These are phyloP conservation scores for Ascochyta viciae-villosae DNA, from an alignment of 2,329 filamentous ascomycete species.

Conservation along the genomic window DNA sequence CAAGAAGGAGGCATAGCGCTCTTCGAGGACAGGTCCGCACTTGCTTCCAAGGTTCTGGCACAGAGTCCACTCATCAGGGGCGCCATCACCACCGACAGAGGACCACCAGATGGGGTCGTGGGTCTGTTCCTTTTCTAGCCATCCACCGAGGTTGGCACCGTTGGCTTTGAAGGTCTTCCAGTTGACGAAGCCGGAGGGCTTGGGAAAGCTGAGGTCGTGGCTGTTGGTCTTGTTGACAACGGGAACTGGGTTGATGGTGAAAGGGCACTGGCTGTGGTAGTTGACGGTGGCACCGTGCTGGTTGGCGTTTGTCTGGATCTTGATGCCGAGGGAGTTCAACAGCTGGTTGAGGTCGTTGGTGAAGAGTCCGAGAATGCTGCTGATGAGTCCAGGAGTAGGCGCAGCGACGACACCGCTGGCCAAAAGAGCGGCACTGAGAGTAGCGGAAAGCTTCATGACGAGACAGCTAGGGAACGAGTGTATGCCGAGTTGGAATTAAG, in stretches of 20 bases:
- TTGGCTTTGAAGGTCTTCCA: slow-evolving; percentile 25
- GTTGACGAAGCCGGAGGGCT: slow-evolving; percentile 13
- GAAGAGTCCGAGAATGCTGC: slow-evolving; percentile 9
- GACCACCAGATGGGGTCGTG: slow-evolving; percentile 38
- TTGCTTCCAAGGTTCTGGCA: slow-evolving; percentile 37
- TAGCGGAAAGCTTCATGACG: slow-evolving; percentile 4
- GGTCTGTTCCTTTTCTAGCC: slow-evolving; percentile 40
- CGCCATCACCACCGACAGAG: slow-evolving; percentile 12
- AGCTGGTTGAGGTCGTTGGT: slow-evolving; percentile 11
- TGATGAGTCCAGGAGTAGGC: slow-evolving; percentile 12
- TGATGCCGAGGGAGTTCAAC: slow-evolving; percentile 11
- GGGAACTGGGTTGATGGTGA: neutral
- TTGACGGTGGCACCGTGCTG: slow-evolving; percentile 1
- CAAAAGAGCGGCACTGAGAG: slow-evolving; percentile 3
- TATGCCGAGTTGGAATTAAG: neutral
- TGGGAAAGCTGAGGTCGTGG: slow-evolving; percentile 9
- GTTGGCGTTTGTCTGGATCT: neutral
- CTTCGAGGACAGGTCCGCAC: slow-evolving; percentile 38
- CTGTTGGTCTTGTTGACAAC: neutral
- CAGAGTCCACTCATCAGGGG: slow-evolving; percentile 46
- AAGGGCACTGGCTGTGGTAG: slow-evolving; percentile 9
- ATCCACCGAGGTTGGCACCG: slow-evolving; percentile 39
- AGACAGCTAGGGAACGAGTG: neutral
- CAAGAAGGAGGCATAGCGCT: slow-evolving; percentile 38
- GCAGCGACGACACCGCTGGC: slow-evolving; percentile 5